Base-by-base conservation (phyloP, 495 filamentous ascomycete species). In the Chaetomidium leptoderma region DNA sequence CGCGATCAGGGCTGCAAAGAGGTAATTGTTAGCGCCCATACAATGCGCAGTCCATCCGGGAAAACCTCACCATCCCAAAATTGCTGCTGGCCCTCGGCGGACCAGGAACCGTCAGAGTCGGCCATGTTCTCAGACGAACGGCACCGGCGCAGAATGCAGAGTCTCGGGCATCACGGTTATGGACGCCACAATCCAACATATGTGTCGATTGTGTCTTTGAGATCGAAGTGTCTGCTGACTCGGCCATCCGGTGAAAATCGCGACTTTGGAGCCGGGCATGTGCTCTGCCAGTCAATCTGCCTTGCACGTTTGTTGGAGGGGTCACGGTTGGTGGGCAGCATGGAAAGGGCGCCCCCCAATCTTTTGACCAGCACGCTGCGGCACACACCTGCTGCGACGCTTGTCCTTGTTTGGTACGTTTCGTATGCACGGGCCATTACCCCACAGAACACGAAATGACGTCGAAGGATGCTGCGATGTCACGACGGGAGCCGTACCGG, bases 31-130 rank as follows among this genome's bases (percentile, higher is more conserved):
- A 63, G 46, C 19, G 11, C 37, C 36, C 24, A 43, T 19, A 14
- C 30, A 2, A 8, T 35, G 6, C 36, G 14, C 27, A 47, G 27
- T 19, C 19, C 11, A n/a, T 45, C 13, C 16, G 39, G 35, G 21
- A 17, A 2, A 17, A 52, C 75, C 84, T 68, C 66, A 96, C 92
- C 88, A 74, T 84, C 77, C 93, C 93, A 97, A 76, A 97, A 93
- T 74, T 96, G 88, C 70, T 91, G 81, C 76, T 92, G 91, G 73
- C 83, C 87, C 72, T 95, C 90, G 68, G 89, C 77, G 64, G 76
- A 76, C 70, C 82, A 84, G 63, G 78, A 81, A 62, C 81, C 81
- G 71, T 89, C 87, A 61, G 81, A 77, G 59, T 87, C 86, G 59
- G 77, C 73, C 78, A 81, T 82, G 64, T 56, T 70, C 57, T 70